A percentile compares a stretch with the other conserved stretches of the same genome.
phyloP scores from a whole-genome alignment of 768 basidiomycete species.

The Pholiota molesta region DNA sequence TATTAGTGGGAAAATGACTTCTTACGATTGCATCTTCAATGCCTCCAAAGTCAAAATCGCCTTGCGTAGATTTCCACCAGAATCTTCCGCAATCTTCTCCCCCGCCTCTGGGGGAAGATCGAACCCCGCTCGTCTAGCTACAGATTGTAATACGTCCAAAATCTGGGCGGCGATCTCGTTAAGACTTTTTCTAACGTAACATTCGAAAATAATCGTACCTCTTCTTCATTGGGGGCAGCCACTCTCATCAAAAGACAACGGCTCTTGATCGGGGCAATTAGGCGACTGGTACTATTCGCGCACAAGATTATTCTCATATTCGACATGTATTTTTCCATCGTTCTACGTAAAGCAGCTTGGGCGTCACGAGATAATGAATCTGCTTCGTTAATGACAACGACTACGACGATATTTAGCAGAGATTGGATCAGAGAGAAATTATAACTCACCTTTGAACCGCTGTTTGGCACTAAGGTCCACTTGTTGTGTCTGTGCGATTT shows the following conservation, averaged over 20 bases:
- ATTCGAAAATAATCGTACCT: slow-evolving; percentile 48
- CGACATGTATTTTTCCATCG: slow-evolving; percentile 99
- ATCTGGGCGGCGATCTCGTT: slow-evolving; percentile 54
- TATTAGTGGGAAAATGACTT: slow-evolving; percentile 4
- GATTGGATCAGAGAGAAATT: neutral
- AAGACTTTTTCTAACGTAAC: slow-evolving; percentile 3
- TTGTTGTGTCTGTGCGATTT: slow-evolving; percentile 98
- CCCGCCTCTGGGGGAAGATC: slow-evolving; percentile 79
- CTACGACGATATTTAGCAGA: slow-evolving; percentile 40
- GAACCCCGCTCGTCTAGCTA: slow-evolving; percentile 81
- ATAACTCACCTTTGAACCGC: slow-evolving; percentile 83
- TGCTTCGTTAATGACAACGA: slow-evolving; percentile 98
- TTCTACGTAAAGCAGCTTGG: slow-evolving; percentile 93
- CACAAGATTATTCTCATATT: slow-evolving; percentile 97
- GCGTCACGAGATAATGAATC: slow-evolving; percentile 95
- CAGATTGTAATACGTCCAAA: slow-evolving; percentile 72
- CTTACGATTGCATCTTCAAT: slow-evolving; percentile 94
- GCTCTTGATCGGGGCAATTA: slow-evolving; percentile 97
- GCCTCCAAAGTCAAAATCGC: slow-evolving; percentile 95
- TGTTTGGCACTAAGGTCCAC: slow-evolving; percentile 96
- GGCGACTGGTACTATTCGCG: slow-evolving; percentile 91
- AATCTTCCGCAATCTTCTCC: slow-evolving; percentile 76
- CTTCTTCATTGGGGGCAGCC: slow-evolving; percentile 77
- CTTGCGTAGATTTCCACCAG: slow-evolving; percentile 91
- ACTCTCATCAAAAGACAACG: slow-evolving; percentile 93